Conservation (phyloP, 116 monocot genomes). For the Posidonia oceanica region DNA sequence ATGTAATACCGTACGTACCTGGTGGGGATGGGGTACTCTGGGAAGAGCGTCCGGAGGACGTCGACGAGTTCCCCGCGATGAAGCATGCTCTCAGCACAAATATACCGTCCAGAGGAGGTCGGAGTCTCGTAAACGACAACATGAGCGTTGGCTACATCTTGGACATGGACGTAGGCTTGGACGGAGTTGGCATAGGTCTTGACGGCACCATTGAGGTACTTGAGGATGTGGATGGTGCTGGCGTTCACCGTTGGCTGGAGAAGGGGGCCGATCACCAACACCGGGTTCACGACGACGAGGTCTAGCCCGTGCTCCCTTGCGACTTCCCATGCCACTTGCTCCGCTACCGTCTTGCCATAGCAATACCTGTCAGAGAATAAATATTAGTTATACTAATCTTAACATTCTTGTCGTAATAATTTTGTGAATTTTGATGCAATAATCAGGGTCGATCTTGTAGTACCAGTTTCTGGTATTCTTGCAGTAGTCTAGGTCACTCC, state of each 20-base stretch:
- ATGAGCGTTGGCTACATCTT: slow-evolving; percentile 71
- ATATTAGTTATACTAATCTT: neutral
- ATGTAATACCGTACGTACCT: slow-evolving; percentile 20
- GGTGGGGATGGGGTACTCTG: slow-evolving; percentile 57
- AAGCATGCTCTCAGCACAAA: slow-evolving; percentile 69
- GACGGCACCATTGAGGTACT: slow-evolving; percentile 68
- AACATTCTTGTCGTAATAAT: no score
- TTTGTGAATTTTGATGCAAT: no score
- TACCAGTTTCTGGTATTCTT: slow-evolving; percentile 87
- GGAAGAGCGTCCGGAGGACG: slow-evolving; percentile 71
- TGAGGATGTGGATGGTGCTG: slow-evolving; percentile 57
- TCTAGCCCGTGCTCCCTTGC: slow-evolving; percentile 47
- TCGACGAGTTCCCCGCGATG: slow-evolving; percentile 71
- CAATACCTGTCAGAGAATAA: slow-evolving; percentile 10
- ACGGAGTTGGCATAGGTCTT: slow-evolving; percentile 76
- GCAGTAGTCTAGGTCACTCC: slow-evolving; percentile 87
- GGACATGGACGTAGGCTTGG: slow-evolving; percentile 77
- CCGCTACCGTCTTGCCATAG: slow-evolving; percentile 89
- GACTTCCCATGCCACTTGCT: slow-evolving; percentile 42
- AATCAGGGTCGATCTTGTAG: neutral
- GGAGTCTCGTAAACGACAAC: slow-evolving; percentile 48
- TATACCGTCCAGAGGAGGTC: slow-evolving; percentile 32
- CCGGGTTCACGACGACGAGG: slow-evolving; percentile 76
- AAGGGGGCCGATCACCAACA: slow-evolving; percentile 66
- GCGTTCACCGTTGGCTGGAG: slow-evolving; percentile 68